Percentiles rank a stretch among this genome's conserved stretches.
phyloP scores from a whole-genome alignment of 257 asterid genomes.

The Vinca minor region DNA sequence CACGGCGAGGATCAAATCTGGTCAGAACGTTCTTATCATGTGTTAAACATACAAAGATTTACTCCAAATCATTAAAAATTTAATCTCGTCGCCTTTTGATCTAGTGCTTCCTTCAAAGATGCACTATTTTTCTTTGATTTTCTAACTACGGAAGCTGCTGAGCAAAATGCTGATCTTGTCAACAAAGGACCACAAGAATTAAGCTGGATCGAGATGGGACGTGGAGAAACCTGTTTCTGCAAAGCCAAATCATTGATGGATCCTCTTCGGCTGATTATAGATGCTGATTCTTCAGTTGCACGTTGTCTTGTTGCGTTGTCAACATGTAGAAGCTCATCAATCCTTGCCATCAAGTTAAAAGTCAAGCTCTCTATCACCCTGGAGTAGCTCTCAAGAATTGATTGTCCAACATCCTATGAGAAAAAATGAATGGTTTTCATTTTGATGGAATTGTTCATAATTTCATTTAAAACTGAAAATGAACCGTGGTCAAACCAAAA shows the following conservation, averaged over 20 bases:
- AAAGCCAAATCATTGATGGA: conserved; percentile 22
- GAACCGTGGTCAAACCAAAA: background rate
- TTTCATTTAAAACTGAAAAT: background rate
- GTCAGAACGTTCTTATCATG: background rate
- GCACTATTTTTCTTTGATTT: conserved; percentile 25
- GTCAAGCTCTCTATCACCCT: conserved; percentile 91
- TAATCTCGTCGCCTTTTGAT: conserved; percentile 5
- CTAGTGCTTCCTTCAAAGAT: conserved; percentile 1
- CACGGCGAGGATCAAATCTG: background rate
- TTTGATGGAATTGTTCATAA: background rate
- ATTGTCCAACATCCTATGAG: conserved; percentile 78
- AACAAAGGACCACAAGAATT: conserved; percentile 34
- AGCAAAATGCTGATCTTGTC: conserved; percentile 33
- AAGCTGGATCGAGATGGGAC: conserved; percentile 35
- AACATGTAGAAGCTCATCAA: conserved; percentile 70
- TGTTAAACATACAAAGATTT: background rate
- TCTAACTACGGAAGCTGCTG: conserved; percentile 27
- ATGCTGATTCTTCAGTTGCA: conserved; percentile 39
- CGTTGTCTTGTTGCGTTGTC: conserved; percentile 79
- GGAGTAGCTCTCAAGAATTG: conserved; percentile 95
- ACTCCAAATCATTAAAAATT: conserved; percentile 4
- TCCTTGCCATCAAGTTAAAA: conserved; percentile 65
- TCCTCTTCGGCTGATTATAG: conserved; percentile 29
- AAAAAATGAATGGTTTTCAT: conserved; percentile 1
- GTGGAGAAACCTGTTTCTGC: conserved; percentile 32